Base-by-base conservation (phyloP, 1,139 yeast genomes). In the Cylindricascospora bacillispora region DNA sequence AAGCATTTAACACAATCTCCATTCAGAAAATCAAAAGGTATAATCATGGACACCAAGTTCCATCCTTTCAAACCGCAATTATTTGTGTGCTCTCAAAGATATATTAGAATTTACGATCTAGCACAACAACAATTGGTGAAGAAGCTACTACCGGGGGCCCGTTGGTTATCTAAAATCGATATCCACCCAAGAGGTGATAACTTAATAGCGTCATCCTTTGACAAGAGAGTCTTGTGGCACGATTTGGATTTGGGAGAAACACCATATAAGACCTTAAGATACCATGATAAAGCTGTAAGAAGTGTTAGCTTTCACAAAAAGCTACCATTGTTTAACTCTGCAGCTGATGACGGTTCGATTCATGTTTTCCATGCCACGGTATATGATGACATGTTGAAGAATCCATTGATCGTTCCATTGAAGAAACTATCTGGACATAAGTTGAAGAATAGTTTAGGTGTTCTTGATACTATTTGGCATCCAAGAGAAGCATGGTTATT, bases 401-500 rank as follows among this genome's bases (percentile, higher is more conserved):
- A 86, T 57, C 97, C 98, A 37, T 65, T 89, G 55, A 71, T 89
- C 47, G 99, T 89, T 29, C 99, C 99, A 32, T 70, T 92, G 58
- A 92, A 89, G 70, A 85, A 86, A 54, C 66, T 92, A 52, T 73
- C 79, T 29, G 98, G 97, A n/a, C 98, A 89, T 59, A 76, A 77
- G 54, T 68, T 83, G 31, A 63, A 72, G 21, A 71, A 72, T 49
- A 77, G 81, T 50, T 62, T 89, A 39, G 98, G 98, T 48, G 93
- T 89, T n/a, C 65, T 89, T 52, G 81, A 77, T 52, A 70, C 80
- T 33, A 70, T 71, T 32, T 89, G 99, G 99, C 98, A 92, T 65
- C 97, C 98, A 41, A 76, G 78, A 50, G 97, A 92, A 59, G 95
- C 98, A 1, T 89, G 99, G 99, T 65, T 89, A 48, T 85, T 89